These are phyloP conservation scores for Eutrema japonicum DNA, from an alignment of 345 rosid genomes.

Conservation along the genomic window DNA sequence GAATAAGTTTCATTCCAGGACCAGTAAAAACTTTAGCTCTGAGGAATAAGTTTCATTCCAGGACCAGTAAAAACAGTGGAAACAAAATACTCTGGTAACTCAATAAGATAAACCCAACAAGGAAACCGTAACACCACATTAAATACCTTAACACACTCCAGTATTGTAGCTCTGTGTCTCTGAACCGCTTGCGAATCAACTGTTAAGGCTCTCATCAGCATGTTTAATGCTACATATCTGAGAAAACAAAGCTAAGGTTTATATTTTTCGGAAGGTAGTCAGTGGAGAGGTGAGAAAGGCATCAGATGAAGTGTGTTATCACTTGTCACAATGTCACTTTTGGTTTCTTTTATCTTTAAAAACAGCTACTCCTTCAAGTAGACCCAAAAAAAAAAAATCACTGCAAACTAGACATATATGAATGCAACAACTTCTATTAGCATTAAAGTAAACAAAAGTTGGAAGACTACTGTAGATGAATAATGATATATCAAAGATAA, in stretches of 20 bases:
- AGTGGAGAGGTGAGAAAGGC: constrained; percentile 28
- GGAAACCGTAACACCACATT: constrained; percentile 35
- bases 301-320: constrained; percentile 23
- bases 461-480: constrained; percentile 12
- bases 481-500: constrained; percentile 14
- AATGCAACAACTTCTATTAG: constrained; percentile 9
- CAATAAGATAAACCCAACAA: constrained; percentile 24
- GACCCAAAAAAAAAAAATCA: background rate
- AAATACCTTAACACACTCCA: constrained; percentile 97
- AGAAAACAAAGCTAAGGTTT: constrained; percentile 36
- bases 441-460: constrained; percentile 8
- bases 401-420: constrained; percentile 11
- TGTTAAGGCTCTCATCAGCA: constrained; percentile 90
- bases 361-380: constrained; percentile 6
- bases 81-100: constrained; percentile 9
- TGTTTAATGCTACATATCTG: constrained; percentile 93
- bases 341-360: constrained; percentile 24
- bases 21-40: constrained; percentile 7
- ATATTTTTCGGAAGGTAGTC: constrained; percentile 25
- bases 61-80: constrained; percentile 17
- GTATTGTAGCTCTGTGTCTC: constrained; percentile 89
- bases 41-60: constrained; percentile 12
- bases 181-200: constrained; percentile 96
- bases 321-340: constrained; percentile 18
- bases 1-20: constrained; percentile 10